Evolutionary conservation across 371 early-diverging fungal genomes (phyloP).

Genomic region (Mucor circinelloides): DNA sequence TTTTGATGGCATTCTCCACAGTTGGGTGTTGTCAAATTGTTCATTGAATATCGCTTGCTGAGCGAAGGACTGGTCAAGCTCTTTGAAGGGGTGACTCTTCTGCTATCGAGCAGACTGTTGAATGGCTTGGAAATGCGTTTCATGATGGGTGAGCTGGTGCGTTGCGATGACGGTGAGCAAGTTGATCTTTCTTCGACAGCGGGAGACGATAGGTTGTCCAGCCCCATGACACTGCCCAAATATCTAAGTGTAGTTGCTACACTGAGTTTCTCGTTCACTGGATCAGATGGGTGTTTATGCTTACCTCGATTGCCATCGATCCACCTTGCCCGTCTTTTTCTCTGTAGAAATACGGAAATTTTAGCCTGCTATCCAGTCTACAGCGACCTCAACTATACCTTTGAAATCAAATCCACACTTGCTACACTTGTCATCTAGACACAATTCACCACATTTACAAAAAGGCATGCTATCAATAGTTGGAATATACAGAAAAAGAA

Average conservation of each 20-base stretch:
- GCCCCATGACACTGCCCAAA: constrained; percentile 15
- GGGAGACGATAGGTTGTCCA: constrained; percentile 3
- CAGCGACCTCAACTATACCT: not conserved
- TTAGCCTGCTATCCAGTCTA: not conserved
- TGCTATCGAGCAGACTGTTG: constrained; percentile 10
- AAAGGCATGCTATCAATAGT: constrained; percentile 27
- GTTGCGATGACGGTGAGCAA: constrained; percentile 10
- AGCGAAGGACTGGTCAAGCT: not conserved
- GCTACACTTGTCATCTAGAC: constrained; percentile 28
- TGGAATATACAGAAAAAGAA: not conserved
- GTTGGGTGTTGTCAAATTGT: not conserved
- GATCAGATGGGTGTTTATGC: no score
- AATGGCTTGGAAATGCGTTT: constrained; percentile 11
- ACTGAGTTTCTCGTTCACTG: not conserved
- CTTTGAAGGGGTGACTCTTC: not conserved
- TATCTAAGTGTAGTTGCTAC: not conserved
- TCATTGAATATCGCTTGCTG: not conserved
- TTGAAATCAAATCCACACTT: constrained; percentile 31
- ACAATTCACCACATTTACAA: constrained; percentile 47
- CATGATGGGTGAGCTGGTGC: constrained; percentile 4
- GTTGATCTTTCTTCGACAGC: not conserved
- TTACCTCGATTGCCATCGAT: constrained; percentile 28
- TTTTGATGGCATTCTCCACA: constrained; percentile 35
- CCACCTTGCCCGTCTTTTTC: not conserved
- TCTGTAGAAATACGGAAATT: not conserved